These are phyloP conservation scores for Lachnum nothofagi DNA, from an alignment of 2,329 filamentous ascomycete genomes.

Conservation along the genomic window DNA sequence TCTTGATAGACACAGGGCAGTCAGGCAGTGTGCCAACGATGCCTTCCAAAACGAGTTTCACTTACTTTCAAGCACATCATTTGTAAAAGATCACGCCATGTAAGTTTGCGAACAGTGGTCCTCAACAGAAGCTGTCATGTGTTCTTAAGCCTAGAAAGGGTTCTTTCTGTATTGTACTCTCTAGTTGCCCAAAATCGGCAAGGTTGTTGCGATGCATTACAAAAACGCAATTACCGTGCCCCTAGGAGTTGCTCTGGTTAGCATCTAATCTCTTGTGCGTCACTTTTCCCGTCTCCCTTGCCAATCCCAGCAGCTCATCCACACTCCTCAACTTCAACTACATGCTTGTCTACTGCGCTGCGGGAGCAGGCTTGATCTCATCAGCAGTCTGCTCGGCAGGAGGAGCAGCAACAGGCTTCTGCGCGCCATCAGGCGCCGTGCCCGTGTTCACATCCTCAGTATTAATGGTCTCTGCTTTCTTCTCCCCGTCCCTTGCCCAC, in stretches of 20 bases:
- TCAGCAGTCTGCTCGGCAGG: constrained; percentile 16
- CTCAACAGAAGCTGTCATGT: no score
- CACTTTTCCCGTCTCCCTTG: background rate
- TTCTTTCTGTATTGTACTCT: background rate
- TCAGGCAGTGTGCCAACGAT: no score
- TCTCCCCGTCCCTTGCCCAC: constrained; percentile 42
- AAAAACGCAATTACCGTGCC: background rate
- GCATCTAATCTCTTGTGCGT: background rate
- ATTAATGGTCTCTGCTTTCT: constrained; percentile 35
- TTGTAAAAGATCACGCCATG: no score
- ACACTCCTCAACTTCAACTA: background rate
- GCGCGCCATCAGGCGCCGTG: constrained; percentile 21
- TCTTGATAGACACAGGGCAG: no score
- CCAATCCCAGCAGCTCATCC: background rate
- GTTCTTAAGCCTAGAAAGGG: background rate
- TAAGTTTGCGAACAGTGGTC: no score
- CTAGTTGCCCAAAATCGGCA: background rate
- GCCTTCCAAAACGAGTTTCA: no score
- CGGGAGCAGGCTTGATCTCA: constrained; percentile 24
- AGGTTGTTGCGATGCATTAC: background rate
- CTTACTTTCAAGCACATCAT: no score
- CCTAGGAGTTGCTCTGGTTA: no score
- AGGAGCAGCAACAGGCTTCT: constrained; percentile 16
- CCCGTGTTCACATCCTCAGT: constrained; percentile 29
- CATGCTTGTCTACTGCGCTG: constrained; percentile 12